Conservation (phyloP, 306 rosid species). For the Quercus variabilis region DNA sequence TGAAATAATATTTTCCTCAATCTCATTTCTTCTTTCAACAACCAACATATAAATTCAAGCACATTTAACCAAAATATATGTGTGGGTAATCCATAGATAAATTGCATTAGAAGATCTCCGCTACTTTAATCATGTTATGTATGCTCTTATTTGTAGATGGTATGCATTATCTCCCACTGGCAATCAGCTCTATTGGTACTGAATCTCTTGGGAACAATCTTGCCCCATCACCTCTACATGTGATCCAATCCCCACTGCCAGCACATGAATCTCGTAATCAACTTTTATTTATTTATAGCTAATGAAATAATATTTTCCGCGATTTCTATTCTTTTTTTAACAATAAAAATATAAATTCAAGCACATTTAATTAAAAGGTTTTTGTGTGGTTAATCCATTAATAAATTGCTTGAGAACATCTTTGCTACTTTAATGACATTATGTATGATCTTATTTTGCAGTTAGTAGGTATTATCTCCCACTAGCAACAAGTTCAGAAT, state of each 20-base stretch:
- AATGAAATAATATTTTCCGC: no score
- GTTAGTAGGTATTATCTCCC: no score
- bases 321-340: no score
- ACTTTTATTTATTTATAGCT: no score
- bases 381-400: not conserved
- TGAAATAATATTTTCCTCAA: not conserved
- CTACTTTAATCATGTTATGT: not conserved
- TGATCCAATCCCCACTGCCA: no score
- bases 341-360: no score
- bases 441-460: no score
- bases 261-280: no score
- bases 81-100: not conserved
- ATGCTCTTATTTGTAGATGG: not conserved
- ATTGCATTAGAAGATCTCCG: not conserved
- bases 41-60: not conserved
- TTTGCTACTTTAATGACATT: not conserved
- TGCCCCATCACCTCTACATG: no score
- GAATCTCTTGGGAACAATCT: not conserved
- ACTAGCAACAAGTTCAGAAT: no score
- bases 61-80: not conserved
- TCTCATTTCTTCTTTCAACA: not conserved
- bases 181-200: not conserved
- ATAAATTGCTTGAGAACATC: not conserved
- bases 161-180: not conserved
- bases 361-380: no score